These are phyloP conservation scores for Bothriochloa decipiens DNA, from an alignment of 176 grass and related monocot species.

Conservation along the genomic window DNA sequence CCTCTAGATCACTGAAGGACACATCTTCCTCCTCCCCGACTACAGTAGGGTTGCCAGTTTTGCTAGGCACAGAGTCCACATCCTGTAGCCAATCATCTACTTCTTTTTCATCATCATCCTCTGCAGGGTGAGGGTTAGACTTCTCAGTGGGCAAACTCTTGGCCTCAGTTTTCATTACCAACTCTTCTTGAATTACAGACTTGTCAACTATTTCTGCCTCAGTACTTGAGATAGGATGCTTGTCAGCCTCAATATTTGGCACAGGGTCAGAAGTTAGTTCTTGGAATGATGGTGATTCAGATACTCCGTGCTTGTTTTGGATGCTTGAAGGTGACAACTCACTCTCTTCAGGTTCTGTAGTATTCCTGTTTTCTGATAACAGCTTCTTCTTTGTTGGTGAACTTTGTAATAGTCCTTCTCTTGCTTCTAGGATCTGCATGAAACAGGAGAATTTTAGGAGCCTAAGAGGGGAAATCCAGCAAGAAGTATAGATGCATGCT, in stretches of 20 bases:
- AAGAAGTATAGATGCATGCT: neutral
- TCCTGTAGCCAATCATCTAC: slow-evolving; percentile 73
- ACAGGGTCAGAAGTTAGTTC: slow-evolving; percentile 38
- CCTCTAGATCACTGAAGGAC: slow-evolving; percentile 80
- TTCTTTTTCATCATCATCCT: slow-evolving; percentile 54
- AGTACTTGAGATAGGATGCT: slow-evolving; percentile 53
- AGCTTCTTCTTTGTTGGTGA: slow-evolving; percentile 21
- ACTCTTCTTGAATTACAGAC: slow-evolving; percentile 70
- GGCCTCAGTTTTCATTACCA: slow-evolving; percentile 45
- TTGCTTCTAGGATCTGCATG: slow-evolving; percentile 63
- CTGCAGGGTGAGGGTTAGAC: neutral
- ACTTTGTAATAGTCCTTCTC: slow-evolving; percentile 55
- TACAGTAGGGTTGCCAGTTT: slow-evolving; percentile 24
- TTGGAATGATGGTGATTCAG: slow-evolving; percentile 28
- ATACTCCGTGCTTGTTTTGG: slow-evolving; percentile 10
- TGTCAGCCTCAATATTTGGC: slow-evolving; percentile 46
- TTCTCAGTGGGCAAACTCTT: slow-evolving; percentile 34
- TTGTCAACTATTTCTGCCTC: slow-evolving; percentile 68
- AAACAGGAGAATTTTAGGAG: neutral
- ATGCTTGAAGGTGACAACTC: slow-evolving; percentile 24
- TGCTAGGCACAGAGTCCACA: slow-evolving; percentile 33
- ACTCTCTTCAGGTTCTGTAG: slow-evolving; percentile 40
- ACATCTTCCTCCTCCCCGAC: slow-evolving; percentile 62
- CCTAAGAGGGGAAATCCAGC: neutral
- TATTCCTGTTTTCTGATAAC: slow-evolving; percentile 46